These are phyloP conservation scores for Geosiphon pyriformis DNA, from an alignment of 192 early-diverging fungal species.

Conservation along the genomic window DNA sequence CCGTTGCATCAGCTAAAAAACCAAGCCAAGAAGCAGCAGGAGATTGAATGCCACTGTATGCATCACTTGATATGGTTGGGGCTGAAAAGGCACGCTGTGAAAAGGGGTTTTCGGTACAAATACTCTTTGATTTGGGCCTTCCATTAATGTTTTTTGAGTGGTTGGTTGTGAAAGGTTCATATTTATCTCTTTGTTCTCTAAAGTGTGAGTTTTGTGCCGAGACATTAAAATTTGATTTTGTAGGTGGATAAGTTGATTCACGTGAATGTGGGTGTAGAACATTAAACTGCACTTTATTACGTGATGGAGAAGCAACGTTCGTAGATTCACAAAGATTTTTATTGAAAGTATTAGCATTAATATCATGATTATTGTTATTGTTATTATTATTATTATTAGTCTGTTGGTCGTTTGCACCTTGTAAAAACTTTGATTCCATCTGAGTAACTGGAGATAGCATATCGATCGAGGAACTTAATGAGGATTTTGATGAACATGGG, in stretches of 20 bases:
- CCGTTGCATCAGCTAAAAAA: conserved; percentile 1
- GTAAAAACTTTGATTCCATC: background rate
- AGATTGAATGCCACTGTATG: conserved; percentile 31
- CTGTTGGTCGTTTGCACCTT: background rate
- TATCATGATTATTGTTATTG: background rate
- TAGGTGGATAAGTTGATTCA: background rate
- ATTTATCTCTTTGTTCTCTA: no score
- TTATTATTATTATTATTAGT: background rate
- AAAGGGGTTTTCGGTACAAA: background rate
- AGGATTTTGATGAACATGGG: conserved; percentile 21
- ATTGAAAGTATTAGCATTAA: no score
- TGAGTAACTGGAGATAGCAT: background rate
- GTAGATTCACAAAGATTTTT: no score
- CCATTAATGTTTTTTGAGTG: background rate
- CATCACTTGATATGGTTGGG: background rate
- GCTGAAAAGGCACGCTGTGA: background rate
- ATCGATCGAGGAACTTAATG: conserved; percentile 8
- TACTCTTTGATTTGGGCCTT: conserved; percentile 2
- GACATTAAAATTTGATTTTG: background rate
- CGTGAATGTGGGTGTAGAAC: no score
- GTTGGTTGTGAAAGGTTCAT: background rate
- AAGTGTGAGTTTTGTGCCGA: background rate
- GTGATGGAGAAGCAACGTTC: no score
- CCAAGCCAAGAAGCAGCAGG: conserved; percentile 32
- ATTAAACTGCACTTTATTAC: no score